Conservation (phyloP, 805 yeast genomes). For the Kluyveromyces starmeri region DNA sequence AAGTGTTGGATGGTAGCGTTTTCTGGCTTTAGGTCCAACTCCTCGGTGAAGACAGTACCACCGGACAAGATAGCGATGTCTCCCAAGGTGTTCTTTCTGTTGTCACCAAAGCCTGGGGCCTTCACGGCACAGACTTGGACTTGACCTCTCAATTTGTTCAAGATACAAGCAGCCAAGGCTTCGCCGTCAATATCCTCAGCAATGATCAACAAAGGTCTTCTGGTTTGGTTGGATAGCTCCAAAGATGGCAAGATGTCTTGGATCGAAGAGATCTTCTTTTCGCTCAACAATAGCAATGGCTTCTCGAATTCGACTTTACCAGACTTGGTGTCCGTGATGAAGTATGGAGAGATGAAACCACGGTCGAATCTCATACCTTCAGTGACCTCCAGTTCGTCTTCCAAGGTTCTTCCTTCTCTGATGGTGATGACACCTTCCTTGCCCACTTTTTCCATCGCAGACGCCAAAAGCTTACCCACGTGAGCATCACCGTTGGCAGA, state of each 20-base stretch:
- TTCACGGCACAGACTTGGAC: constrained; percentile 95
- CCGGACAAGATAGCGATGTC: constrained; percentile 94
- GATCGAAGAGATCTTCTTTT: constrained; percentile 85
- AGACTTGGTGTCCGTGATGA: constrained; percentile 83
- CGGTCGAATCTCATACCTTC: constrained; percentile 99
- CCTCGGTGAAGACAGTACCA: constrained; percentile 81
- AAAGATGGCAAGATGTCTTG: constrained; percentile 89
- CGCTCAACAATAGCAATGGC: constrained; percentile 80
- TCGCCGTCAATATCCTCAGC: constrained; percentile 98
- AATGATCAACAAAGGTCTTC: constrained; percentile 86
- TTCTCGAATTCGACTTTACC: constrained; percentile 94
- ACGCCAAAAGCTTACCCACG: constrained; percentile 83
- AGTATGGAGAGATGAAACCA: constrained; percentile 94
- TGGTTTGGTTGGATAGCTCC: constrained; percentile 83
- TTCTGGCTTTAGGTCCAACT: constrained; percentile 91
- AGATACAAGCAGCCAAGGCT: constrained; percentile 95
- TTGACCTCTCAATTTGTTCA: constrained; percentile 96
- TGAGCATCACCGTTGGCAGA: constrained; percentile 94
- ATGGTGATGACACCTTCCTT: constrained; percentile 98
- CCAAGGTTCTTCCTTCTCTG: constrained; percentile 93
- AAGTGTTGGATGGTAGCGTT: constrained; percentile 82
- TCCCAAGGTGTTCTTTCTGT: constrained; percentile 91
- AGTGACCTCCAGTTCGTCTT: constrained; percentile 91
- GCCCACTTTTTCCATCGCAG: constrained; percentile 98
- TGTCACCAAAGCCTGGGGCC: constrained; percentile 99